phyloP scores from a whole-genome alignment of 768 basidiomycete genomes.

The Pluteus cervinus region DNA sequence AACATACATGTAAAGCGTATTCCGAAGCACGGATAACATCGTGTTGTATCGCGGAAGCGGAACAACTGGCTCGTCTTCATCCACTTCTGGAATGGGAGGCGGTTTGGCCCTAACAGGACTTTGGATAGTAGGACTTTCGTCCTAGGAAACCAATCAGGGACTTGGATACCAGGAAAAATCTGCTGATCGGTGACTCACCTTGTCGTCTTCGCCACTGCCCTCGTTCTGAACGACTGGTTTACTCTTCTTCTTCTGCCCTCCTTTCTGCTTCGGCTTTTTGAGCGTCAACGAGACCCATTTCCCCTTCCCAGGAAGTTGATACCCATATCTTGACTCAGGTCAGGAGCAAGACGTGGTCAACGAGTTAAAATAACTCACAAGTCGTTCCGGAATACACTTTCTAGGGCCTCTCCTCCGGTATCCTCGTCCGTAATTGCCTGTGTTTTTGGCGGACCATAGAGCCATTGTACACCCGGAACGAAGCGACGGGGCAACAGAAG shows the following conservation, averaged over 20 bases:
- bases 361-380: conserved; percentile 41
- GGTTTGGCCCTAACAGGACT: too few species aligned
- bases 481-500: conserved; percentile 59
- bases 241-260: conserved; percentile 13
- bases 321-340: conserved; percentile 53
- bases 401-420: conserved; percentile 73
- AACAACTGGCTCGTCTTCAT: conserved; percentile 58
- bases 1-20: conserved; percentile 80
- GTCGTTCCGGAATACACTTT: conserved; percentile 86
- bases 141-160: too few species aligned
- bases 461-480: conserved; percentile 88
- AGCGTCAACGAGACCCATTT: conserved; percentile 76
- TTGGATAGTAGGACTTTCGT: too few species aligned
- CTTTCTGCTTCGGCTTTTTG: conserved; percentile 60
- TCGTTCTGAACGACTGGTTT: conserved; percentile 14
- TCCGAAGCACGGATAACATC: conserved; percentile 80
- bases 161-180: too few species aligned
- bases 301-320: conserved; percentile 69
- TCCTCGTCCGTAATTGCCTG: conserved; percentile 86
- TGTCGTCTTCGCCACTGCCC: conserved; percentile 7
- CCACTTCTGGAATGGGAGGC: too few species aligned
- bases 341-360: not conserved
- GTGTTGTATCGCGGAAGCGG: conserved; percentile 81
- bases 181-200: too few species aligned
- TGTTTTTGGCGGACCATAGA: conserved; percentile 60